Conservation (phyloP, 495 filamentous ascomycete species). For the Cudoniella acicularis region DNA sequence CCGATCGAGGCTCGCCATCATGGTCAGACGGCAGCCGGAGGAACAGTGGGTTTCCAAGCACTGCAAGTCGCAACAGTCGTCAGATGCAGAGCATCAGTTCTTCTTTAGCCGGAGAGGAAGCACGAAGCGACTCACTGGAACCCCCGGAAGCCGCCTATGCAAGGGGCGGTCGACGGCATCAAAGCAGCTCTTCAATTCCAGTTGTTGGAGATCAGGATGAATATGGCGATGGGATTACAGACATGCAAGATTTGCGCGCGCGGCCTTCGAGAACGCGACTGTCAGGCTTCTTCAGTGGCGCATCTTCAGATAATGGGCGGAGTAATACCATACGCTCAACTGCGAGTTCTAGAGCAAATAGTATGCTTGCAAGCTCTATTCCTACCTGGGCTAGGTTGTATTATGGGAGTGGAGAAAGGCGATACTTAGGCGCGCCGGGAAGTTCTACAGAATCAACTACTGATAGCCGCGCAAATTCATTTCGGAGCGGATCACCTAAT, state of each 20-base stretch:
- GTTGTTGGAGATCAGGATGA: constrained; percentile 47
- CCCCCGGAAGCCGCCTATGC: constrained; percentile 37
- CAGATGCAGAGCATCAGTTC: constrained; percentile 52
- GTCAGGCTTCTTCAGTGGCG: constrained; percentile 28
- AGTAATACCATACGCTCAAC: constrained; percentile 39
- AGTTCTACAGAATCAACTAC: constrained; percentile 36
- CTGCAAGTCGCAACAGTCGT: constrained; percentile 41
- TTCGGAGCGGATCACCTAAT: constrained; percentile 38
- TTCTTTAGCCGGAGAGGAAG: constrained; percentile 31
- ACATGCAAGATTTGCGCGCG: constrained; percentile 38
- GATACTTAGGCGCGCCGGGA: constrained; percentile 39
- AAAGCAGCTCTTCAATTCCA: constrained; percentile 21
- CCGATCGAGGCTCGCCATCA: constrained; percentile 41
- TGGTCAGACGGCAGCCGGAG: constrained; percentile 30
- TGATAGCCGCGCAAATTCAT: constrained; percentile 41
- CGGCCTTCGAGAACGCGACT: constrained; percentile 44
- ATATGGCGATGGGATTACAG: constrained; percentile 50
- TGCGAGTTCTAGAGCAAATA: constrained; percentile 45
- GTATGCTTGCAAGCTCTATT: constrained; percentile 52
- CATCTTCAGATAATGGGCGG: constrained; percentile 39
- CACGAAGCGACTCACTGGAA: constrained; percentile 32
- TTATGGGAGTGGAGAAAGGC: constrained; percentile 51
- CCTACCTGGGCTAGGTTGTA: constrained; percentile 62
- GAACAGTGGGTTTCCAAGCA: constrained; percentile 32
- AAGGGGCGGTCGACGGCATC: constrained; percentile 30